phyloP scores from a whole-genome alignment of 2,329 filamentous ascomycete genomes.

The Pezicula rhizophila region DNA sequence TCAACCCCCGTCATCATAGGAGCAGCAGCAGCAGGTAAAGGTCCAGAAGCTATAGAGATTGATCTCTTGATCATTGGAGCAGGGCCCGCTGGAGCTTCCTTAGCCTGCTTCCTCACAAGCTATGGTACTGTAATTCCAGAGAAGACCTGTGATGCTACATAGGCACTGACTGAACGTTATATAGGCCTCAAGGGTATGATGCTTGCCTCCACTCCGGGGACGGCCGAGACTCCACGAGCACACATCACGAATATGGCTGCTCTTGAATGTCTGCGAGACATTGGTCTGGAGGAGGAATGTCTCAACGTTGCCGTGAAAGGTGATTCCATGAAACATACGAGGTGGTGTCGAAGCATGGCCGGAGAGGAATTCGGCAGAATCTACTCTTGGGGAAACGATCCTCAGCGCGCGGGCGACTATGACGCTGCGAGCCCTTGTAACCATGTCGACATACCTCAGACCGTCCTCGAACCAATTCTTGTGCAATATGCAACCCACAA shows the following conservation, averaged over 20 bases:
- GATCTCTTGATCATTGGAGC: conserved; percentile 45
- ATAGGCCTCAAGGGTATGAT: conserved; percentile 46
- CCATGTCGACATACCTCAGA: conserved; percentile 40
- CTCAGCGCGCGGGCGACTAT: conserved; percentile 37
- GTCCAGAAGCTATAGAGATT: conserved; percentile 24
- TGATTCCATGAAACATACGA: conserved; percentile 40
- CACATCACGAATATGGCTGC: conserved; percentile 55
- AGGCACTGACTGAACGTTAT: not conserved
- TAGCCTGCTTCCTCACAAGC: conserved; percentile 46
- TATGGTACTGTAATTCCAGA: conserved; percentile 36
- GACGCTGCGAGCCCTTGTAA: conserved; percentile 36
- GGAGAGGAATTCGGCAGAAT: conserved; percentile 45
- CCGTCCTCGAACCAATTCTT: conserved; percentile 41
- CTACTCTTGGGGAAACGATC: conserved; percentile 46
- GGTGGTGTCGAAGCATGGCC: conserved; percentile 47
- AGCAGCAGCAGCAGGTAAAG: no score
- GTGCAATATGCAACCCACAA: conserved; percentile 32
- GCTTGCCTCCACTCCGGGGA: conserved; percentile 41
- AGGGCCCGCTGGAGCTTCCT: conserved; percentile 47
- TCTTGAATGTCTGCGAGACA: conserved; percentile 47
- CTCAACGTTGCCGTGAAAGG: conserved; percentile 31
- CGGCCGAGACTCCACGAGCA: conserved; percentile 50
- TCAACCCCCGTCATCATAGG: no score
- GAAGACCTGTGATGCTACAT: not conserved
- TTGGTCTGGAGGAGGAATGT: conserved; percentile 40